Base-by-base conservation (phyloP, 2,329 filamentous ascomycete genomes). In the Chaetoscypha palmicola region DNA sequence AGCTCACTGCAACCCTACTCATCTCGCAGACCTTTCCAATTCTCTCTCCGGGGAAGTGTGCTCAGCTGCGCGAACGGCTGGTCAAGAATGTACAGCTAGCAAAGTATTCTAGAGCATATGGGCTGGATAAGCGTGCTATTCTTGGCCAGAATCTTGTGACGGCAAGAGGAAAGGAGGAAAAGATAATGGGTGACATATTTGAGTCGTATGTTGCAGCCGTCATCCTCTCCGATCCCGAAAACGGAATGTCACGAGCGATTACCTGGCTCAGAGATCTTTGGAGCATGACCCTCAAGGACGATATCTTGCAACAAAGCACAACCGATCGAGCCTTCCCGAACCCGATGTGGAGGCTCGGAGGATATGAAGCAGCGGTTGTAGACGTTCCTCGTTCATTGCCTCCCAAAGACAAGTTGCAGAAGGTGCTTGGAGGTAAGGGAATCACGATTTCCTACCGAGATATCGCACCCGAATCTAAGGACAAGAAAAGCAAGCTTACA, bases 121-220 rank as follows among this genome's bases (percentile, higher is more conserved):
- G 75, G 0, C 76, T 96, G 52, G 75, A 86, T 38, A 70, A 76
- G 54, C 75, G 73, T 23, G 74, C 85, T 5, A 71, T 70, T 21
- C 67, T 85, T 2, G 82, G 74, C 1, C 50, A 54, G 10, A 71
- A 73, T 50, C 68, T 69, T 56, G 56, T 59, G 23, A 41, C 66
- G 62, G 47, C 44, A 9, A 64, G 58, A 59, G 81, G 74, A 60
- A 74, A 73, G 32, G 71, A 76, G 47, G 74, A 69, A 11, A 96
- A 96, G 63, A 79, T 88, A 8, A 72, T 85, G 44, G 90, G 83
- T 7, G 91, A 97, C 60, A 74, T 96, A 14, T 94, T 96, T 56
- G 91, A 97, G 62, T 85, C 91, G 0, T 96, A 94, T 55, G 77
- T 94, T 12, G 90, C 85, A 7, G 90, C 84, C 2, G 66, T 90